Percentiles rank a stretch among this genome's conserved stretches.
Evolutionary conservation across 2,329 filamentous ascomycete genomes (phyloP).

Genomic region (Xylariales sp.): DNA sequence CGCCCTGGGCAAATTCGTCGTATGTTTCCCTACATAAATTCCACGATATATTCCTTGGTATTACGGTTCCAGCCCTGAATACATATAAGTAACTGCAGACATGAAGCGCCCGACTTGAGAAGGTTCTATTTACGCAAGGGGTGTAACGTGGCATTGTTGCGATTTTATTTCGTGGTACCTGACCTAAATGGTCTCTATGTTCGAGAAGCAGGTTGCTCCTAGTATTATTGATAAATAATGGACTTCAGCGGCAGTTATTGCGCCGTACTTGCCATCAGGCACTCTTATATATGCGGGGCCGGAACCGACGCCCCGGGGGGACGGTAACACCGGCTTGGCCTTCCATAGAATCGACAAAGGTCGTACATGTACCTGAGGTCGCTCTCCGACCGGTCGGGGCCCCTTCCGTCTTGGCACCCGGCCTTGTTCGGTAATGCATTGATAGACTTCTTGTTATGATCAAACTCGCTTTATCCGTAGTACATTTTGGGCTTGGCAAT

Average conservation of each 20-base stretch:
- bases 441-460: not conserved
- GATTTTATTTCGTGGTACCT: too few species aligned
- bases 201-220: too few species aligned
- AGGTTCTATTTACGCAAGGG: too few species aligned
- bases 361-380: not conserved
- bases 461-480: not conserved
- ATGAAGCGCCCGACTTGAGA: too few species aligned
- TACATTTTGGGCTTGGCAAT: not conserved
- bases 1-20: not conserved
- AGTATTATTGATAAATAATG: not conserved
- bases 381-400: not conserved
- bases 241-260: not conserved
- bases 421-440: not conserved
- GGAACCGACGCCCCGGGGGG: not conserved
- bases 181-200: not conserved
- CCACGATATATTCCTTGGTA: not conserved
- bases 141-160: too few species aligned
- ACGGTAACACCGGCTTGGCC: not conserved
- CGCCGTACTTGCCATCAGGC: not conserved
- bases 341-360: not conserved
- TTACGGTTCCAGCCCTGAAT: too few species aligned
- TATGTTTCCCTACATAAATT: not conserved
- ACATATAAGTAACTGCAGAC: too few species aligned
- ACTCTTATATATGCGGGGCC: constrained; percentile 3
- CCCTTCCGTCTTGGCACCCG: constrained; percentile 20